phyloP scores from a whole-genome alignment of 306 rosid genomes.

The Prunus padus region DNA sequence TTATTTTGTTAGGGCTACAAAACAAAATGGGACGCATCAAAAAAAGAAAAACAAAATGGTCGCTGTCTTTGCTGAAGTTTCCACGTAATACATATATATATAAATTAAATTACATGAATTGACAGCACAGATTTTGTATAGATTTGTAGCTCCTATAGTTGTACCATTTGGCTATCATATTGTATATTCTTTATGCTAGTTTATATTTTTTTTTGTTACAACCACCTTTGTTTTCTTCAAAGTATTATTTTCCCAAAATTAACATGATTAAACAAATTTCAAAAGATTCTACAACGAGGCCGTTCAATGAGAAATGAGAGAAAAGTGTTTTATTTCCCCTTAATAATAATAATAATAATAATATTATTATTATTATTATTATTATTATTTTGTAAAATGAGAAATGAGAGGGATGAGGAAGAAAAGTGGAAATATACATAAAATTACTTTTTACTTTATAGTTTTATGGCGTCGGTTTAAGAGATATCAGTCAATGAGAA shows the following conservation, averaged over 20 bases:
- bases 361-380: too few species aligned
- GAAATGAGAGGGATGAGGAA: background rate
- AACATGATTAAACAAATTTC: background rate
- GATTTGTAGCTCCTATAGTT: background rate
- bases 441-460: too few species aligned
- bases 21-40: slow-evolving; percentile 31
- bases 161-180: background rate
- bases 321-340: too few species aligned
- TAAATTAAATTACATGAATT: background rate
- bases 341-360: too few species aligned
- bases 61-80: slow-evolving; percentile 24
- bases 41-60: slow-evolving; percentile 36
- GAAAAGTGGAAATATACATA: background rate
- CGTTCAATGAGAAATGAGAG: too few species aligned
- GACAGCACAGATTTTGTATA: background rate
- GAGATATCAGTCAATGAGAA: background rate
- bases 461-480: background rate
- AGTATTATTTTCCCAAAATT: background rate
- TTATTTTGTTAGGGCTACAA: slow-evolving; percentile 45
- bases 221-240: background rate
- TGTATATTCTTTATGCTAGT: background rate
- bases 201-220: background rate
- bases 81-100: background rate
- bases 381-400: too few species aligned
- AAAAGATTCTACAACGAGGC: background rate